A percentile compares a stretch with the other conserved stretches of the same genome.
These are phyloP conservation scores for Talaromyces albobiverticillius DNA, from an alignment of 2,329 filamentous ascomycete genomes.

Conservation along the genomic window DNA sequence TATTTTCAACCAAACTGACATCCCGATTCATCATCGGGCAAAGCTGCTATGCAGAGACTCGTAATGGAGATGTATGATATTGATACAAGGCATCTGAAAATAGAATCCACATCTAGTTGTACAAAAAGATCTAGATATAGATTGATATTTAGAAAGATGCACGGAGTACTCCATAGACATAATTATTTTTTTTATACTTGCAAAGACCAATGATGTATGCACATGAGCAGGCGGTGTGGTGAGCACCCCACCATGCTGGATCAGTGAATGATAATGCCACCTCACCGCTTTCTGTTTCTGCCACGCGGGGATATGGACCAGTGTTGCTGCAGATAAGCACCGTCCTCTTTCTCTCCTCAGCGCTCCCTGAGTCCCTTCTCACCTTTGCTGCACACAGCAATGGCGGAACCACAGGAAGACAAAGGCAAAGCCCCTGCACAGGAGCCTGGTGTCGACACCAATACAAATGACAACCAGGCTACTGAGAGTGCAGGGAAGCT, in stretches of 20 bases:
- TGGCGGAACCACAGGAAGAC: slow-evolving; percentile 33
- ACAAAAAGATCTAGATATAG: too few relatives aligned
- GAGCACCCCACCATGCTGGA: too few relatives aligned
- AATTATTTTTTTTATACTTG: too few relatives aligned
- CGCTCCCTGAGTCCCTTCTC: slow-evolving; percentile 1
- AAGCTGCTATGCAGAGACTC: not conserved
- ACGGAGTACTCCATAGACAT: too few relatives aligned
- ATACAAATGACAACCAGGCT: slow-evolving; percentile 19
- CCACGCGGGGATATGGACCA: not conserved
- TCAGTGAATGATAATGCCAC: not conserved
- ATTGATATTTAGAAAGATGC: too few relatives aligned
- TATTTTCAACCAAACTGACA: not conserved
- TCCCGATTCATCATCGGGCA: not conserved
- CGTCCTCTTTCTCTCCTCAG: not conserved
- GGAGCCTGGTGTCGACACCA: slow-evolving; percentile 16
- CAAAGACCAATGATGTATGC: not conserved
- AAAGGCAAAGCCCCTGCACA: slow-evolving; percentile 29
- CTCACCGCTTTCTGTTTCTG: slow-evolving; percentile 12
- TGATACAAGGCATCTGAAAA: not conserved
- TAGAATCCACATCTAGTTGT: not conserved
- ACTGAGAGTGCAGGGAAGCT: slow-evolving; percentile 40
- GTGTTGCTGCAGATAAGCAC: not conserved
- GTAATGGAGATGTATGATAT: not conserved
- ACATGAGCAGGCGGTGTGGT: not conserved
- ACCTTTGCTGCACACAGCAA: slow-evolving; percentile 19